A percentile compares a stretch with the other conserved stretches of the same genome.
phyloP scores from a whole-genome alignment of 2,329 filamentous ascomycete species.

The Fusarium buxicola region DNA sequence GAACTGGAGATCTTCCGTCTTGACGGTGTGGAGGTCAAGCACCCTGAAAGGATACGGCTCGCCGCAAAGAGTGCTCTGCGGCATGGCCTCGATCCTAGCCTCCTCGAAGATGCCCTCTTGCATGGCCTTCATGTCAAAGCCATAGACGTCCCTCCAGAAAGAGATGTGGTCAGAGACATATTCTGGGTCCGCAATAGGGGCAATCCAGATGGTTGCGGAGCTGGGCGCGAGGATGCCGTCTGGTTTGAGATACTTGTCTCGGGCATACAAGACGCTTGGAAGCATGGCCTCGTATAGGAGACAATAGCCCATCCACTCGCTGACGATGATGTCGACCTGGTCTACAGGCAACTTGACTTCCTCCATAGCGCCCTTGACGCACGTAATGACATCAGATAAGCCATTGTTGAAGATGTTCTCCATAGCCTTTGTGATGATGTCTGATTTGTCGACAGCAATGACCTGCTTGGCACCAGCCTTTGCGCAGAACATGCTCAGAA shows the following conservation, averaged over 20 bases:
- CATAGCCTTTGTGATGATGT: slow-evolving; percentile 87
- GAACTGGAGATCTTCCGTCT: slow-evolving; percentile 80
- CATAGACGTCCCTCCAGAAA: slow-evolving; percentile 94
- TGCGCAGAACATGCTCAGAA: slow-evolving; percentile 94
- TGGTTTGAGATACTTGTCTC: slow-evolving; percentile 85
- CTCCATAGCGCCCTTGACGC: slow-evolving; percentile 87
- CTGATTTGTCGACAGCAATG: slow-evolving; percentile 91
- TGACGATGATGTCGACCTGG: slow-evolving; percentile 93
- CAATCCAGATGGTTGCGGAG: slow-evolving; percentile 84
- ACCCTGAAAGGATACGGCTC: slow-evolving; percentile 74
- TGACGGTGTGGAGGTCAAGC: slow-evolving; percentile 80
- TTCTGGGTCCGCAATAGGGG: slow-evolving; percentile 81
- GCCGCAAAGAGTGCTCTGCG: slow-evolving; percentile 69
- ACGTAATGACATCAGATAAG: slow-evolving; percentile 78
- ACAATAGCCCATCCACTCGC: slow-evolving; percentile 98
- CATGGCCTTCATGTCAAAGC: slow-evolving; percentile 95
- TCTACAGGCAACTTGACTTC: slow-evolving; percentile 82
- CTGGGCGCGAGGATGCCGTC: slow-evolving; percentile 88
- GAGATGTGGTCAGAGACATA: slow-evolving; percentile 81
- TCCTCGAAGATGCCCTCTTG: slow-evolving; percentile 84
- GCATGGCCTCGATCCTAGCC: slow-evolving; percentile 80
- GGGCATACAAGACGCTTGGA: slow-evolving; percentile 87
- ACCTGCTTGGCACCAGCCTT: slow-evolving; percentile 88
- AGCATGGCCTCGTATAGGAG: slow-evolving; percentile 97
- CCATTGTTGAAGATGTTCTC: slow-evolving; percentile 88